These are phyloP conservation scores for Microcera coccophila DNA, from an alignment of 2,329 filamentous ascomycete genomes.

Conservation along the genomic window DNA sequence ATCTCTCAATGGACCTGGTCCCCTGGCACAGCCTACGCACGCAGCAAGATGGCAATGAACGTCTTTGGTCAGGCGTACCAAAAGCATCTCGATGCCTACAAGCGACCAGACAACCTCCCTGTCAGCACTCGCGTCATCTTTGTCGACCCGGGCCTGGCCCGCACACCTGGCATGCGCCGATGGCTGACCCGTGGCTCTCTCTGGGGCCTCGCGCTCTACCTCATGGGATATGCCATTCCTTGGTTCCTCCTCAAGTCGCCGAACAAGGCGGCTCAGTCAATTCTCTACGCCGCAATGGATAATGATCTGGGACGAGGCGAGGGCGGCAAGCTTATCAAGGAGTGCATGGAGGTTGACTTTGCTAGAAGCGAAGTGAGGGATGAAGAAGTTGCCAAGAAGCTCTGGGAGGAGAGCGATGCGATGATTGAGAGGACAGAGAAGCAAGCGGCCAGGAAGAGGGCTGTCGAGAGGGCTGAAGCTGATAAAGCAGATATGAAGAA, in stretches of 20 bases:
- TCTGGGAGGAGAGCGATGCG: slow-evolving; percentile 87
- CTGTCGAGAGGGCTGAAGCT: slow-evolving; percentile 37
- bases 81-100: slow-evolving; percentile 81
- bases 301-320: slow-evolving; percentile 58
- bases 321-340: slow-evolving; percentile 77
- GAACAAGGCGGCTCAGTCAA: slow-evolving; percentile 77
- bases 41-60: slow-evolving; percentile 76
- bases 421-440: slow-evolving; percentile 71
- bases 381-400: slow-evolving; percentile 72
- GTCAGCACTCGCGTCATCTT: slow-evolving; percentile 80
- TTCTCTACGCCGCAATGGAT: slow-evolving; percentile 85
- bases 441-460: slow-evolving; percentile 61
- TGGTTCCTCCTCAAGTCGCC: slow-evolving; percentile 89
- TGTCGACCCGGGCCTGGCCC: slow-evolving; percentile 78
- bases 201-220: slow-evolving; percentile 72
- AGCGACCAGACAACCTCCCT: slow-evolving; percentile 76
- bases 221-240: slow-evolving; percentile 72
- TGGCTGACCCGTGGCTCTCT: slow-evolving; percentile 85
- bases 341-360: slow-evolving; percentile 74
- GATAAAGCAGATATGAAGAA: slow-evolving; percentile 31
- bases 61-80: slow-evolving; percentile 88
- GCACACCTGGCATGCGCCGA: slow-evolving; percentile 81
- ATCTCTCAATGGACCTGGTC: slow-evolving; percentile 51
- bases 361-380: slow-evolving; percentile 71
- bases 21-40: slow-evolving; percentile 56